Percentiles rank a stretch among this genome's conserved stretches.
Conservation (phyloP, 1,284 basidiomycete genomes). For the Rhodotorula mucilaginosa region DNA sequence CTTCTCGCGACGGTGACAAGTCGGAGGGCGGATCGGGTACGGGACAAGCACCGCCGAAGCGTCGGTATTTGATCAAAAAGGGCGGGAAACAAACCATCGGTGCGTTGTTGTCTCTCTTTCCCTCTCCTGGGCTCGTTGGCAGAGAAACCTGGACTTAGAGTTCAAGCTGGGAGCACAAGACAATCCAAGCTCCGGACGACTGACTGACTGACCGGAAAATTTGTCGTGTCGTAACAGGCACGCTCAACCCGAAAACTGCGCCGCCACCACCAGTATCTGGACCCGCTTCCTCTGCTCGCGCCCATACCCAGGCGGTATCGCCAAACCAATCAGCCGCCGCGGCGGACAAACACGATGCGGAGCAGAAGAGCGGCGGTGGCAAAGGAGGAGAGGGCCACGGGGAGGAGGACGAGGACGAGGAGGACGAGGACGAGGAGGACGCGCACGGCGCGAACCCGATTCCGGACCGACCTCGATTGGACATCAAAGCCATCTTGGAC, state of each 20-base stretch:
- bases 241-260: too few species aligned
- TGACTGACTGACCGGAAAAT: too few species aligned
- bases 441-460: not conserved
- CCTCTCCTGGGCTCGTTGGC: not conserved
- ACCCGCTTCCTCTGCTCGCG: not conserved
- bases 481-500: conserved; percentile 33
- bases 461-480: conserved; percentile 10
- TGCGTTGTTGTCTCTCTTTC: not conserved
- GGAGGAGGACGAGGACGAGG: too few species aligned
- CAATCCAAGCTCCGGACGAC: not conserved
- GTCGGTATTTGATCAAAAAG: conserved; percentile 39
- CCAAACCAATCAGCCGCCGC: too few species aligned
- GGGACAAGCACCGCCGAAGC: not conserved
- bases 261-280: not conserved
- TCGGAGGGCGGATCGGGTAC: not conserved
- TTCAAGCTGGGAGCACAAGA: too few species aligned
- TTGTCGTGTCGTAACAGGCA: too few species aligned
- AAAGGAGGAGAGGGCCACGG: too few species aligned
- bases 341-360: too few species aligned
- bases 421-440: too few species aligned
- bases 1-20: not conserved
- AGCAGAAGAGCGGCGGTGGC: too few species aligned
- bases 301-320: too few species aligned
- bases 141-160: too few species aligned
- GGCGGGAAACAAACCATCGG: conserved; percentile 35